Percentiles rank a stretch among this genome's conserved stretches.
Conservation (phyloP, 2,329 filamentous ascomycete genomes). For the Emergomyces africanus region DNA sequence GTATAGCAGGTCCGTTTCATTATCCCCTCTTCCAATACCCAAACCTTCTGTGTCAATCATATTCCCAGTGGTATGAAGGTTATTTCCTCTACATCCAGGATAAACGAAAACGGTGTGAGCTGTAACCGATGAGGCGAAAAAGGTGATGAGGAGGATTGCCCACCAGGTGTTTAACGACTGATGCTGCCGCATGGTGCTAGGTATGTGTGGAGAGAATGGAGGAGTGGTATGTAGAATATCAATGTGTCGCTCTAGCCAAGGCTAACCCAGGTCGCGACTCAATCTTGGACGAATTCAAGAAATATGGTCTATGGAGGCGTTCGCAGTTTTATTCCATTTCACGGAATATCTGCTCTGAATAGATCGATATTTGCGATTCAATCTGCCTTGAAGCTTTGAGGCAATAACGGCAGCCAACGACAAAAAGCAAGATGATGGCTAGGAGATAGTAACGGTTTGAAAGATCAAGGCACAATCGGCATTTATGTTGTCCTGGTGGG, state of each 20-base stretch:
- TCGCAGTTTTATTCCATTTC: background rate
- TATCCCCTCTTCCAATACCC: constrained; percentile 30
- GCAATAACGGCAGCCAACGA: background rate
- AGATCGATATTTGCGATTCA: background rate
- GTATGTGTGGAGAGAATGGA: background rate
- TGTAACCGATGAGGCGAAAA: constrained; percentile 27
- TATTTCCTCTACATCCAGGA: constrained; percentile 78
- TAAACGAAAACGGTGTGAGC: constrained; percentile 73
- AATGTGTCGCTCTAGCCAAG: background rate
- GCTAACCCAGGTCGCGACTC: background rate
- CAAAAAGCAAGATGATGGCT: background rate
- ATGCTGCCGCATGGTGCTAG: constrained; percentile 17
- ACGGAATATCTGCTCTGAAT: background rate
- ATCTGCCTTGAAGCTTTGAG: background rate
- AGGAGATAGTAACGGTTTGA: background rate
- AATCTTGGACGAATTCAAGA: background rate
- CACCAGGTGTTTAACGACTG: constrained; percentile 16
- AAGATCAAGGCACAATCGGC: background rate
- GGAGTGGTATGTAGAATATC: constrained; percentile 6
- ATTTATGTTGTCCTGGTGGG: background rate
- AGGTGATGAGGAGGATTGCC: constrained; percentile 20
- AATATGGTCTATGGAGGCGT: background rate
- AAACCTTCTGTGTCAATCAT: constrained; percentile 34
- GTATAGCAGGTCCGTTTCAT: constrained; percentile 40
- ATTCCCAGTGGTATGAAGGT: constrained; percentile 62